These are phyloP conservation scores for Diplocarpon rosae DNA, from an alignment of 2,329 filamentous ascomycete species.

Conservation along the genomic window DNA sequence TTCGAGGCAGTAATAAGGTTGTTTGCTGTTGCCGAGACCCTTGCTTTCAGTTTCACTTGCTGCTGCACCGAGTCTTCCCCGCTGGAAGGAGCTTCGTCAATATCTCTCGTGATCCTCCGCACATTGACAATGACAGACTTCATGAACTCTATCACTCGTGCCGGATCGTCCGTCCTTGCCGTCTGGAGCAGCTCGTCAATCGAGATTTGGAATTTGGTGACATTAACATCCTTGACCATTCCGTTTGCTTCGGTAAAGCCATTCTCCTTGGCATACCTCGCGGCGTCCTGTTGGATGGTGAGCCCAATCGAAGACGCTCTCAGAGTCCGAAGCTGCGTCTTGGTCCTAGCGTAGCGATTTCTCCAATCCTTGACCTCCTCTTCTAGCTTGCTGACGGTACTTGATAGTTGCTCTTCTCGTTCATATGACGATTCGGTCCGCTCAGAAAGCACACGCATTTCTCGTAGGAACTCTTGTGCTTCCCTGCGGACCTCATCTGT, in stretches of 20 bases:
- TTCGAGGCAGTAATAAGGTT: constrained; percentile 91
- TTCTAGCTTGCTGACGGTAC: constrained; percentile 66
- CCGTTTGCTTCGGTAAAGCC: constrained; percentile 62
- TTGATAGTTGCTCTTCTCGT: constrained; percentile 67
- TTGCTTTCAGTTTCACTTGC: constrained; percentile 61
- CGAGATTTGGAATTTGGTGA: constrained; percentile 89
- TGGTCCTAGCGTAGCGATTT: constrained; percentile 74
- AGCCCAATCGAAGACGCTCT: constrained; percentile 72
- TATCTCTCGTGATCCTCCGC: constrained; percentile 72
- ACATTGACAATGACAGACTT: constrained; percentile 76
- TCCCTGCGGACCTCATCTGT: constrained; percentile 81
- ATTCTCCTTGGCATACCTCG: constrained; percentile 52
- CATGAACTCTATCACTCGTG: constrained; percentile 72
- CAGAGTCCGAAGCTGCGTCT: constrained; percentile 74
- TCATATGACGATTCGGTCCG: constrained; percentile 71
- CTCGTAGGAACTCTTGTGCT: constrained; percentile 69
- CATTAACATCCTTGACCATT: constrained; percentile 78
- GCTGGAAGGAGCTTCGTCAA: constrained; percentile 47
- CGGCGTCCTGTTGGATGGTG: constrained; percentile 57
- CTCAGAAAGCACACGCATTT: constrained; percentile 81
- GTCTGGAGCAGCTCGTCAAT: constrained; percentile 81
- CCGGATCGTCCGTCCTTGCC: constrained; percentile 62
- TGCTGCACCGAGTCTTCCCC: constrained; percentile 42
- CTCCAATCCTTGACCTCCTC: constrained; percentile 84
- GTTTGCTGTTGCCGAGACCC: constrained; percentile 88